Conservation (phyloP, 2,329 filamentous ascomycete genomes). For the Xylariaceae sp. region DNA sequence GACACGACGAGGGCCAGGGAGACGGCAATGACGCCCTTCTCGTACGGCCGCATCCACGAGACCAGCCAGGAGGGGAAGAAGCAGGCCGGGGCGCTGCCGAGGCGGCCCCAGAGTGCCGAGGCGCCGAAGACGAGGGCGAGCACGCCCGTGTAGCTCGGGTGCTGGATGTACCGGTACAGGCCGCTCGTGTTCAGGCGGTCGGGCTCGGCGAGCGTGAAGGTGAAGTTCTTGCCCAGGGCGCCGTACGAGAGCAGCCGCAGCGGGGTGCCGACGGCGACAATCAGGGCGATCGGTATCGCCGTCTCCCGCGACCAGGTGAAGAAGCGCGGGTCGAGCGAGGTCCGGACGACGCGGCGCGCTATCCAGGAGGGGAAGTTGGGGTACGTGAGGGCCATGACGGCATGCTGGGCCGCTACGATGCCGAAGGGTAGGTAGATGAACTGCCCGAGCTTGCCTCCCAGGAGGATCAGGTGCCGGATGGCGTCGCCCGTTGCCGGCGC, state of each 20-base stretch:
- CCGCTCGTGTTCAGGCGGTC: constrained; percentile 41
- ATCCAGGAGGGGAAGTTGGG: constrained; percentile 15
- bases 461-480: neutral
- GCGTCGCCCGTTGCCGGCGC: constrained; percentile 2
- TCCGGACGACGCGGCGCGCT: constrained; percentile 28
- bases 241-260: constrained; percentile 35
- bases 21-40: constrained; percentile 9
- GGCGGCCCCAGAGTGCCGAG: constrained; percentile 30
- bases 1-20: constrained; percentile 23
- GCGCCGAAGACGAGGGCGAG: constrained; percentile 31
- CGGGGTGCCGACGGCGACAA: constrained; percentile 29
- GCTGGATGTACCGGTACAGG: constrained; percentile 45
- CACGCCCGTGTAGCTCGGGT: constrained; percentile 47
- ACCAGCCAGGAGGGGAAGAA: constrained; percentile 29
- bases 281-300: constrained; percentile 30
- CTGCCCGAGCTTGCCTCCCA: constrained; percentile 2
- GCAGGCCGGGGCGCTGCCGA: constrained; percentile 37
- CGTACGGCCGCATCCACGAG: constrained; percentile 7
- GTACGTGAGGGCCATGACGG: constrained; percentile 3
- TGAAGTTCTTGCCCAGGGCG: constrained; percentile 46
- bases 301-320: constrained; percentile 35
- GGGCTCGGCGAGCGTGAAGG: constrained; percentile 45
- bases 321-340: constrained; percentile 28
- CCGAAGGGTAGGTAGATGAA: constrained; percentile 2
- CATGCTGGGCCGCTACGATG: constrained; percentile 3